These are phyloP conservation scores for Elsinoe ampelina DNA, from an alignment of 2,329 filamentous ascomycete species.

Conservation along the genomic window DNA sequence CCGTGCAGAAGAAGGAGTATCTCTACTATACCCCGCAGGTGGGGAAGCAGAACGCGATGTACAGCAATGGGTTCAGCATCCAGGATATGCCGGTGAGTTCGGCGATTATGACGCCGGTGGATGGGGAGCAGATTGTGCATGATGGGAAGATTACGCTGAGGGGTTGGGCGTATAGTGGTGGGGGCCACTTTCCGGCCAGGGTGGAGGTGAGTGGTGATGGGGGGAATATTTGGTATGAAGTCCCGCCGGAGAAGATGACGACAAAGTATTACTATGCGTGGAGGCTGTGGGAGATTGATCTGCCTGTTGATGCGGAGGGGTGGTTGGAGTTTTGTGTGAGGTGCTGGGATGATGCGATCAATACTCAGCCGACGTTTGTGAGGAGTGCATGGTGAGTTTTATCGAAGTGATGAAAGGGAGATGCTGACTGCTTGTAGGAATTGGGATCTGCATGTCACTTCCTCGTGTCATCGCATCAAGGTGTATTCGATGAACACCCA, in stretches of 20 bases:
- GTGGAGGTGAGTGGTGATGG: slow-evolving; percentile 57
- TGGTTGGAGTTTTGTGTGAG: slow-evolving; percentile 38
- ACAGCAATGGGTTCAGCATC: slow-evolving; percentile 54
- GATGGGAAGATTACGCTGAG: slow-evolving; percentile 48
- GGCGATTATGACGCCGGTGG: slow-evolving; percentile 56
- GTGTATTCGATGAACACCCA: slow-evolving; percentile 54
- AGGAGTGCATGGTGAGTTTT: slow-evolving; percentile 31
- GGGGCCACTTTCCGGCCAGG: slow-evolving; percentile 43
- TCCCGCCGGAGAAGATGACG: slow-evolving; percentile 51
- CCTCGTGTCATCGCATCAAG: slow-evolving; percentile 50
- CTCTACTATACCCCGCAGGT: slow-evolving; percentile 60
- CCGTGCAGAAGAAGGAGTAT: slow-evolving; percentile 57
- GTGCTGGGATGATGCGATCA: slow-evolving; percentile 39
- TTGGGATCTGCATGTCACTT: slow-evolving; percentile 58
- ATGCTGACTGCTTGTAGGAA: slow-evolving; percentile 31
- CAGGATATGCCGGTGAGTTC: slow-evolving; percentile 63
- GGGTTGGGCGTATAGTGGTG: slow-evolving; percentile 37
- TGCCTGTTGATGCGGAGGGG: slow-evolving; percentile 47
- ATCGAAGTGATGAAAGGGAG: too few species aligned
- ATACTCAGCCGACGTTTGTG: slow-evolving; percentile 37
- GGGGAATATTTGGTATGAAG: slow-evolving; percentile 55
- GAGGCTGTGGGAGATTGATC: slow-evolving; percentile 53
- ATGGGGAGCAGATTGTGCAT: slow-evolving; percentile 53
- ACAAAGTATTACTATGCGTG: slow-evolving; percentile 56
- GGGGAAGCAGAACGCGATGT: slow-evolving; percentile 55